Conservation (phyloP, 129 eudicot species). For the Silybum marianum region DNA sequence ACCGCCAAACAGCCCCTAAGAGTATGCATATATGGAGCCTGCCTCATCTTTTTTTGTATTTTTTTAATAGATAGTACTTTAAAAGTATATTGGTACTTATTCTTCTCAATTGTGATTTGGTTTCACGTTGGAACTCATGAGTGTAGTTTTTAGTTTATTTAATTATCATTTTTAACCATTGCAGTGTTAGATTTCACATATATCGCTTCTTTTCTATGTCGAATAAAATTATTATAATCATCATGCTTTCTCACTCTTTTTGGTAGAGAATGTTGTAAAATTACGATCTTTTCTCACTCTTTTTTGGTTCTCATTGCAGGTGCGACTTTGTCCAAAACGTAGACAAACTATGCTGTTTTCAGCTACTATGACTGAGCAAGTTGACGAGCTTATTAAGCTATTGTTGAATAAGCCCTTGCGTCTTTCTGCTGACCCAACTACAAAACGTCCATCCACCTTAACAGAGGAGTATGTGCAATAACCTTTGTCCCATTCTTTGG, state of each 20-base stretch:
- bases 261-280: not conserved
- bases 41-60: not conserved
- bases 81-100: not conserved
- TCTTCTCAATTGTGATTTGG: not conserved
- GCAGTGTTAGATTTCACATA: not conserved
- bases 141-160: too few species aligned
- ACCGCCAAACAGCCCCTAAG: too few species aligned
- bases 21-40: not conserved
- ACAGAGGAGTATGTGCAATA: slow-evolving; percentile 75
- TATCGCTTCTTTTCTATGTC: not conserved
- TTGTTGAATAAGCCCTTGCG: slow-evolving; percentile 80
- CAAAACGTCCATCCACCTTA: slow-evolving; percentile 73
- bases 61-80: not conserved
- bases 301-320: slow-evolving; percentile 40
- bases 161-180: not conserved
- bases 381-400: slow-evolving; percentile 76
- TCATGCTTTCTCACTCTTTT: too few species aligned
- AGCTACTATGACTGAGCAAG: slow-evolving; percentile 95
- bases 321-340: slow-evolving; percentile 78
- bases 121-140: not conserved
- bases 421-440: slow-evolving; percentile 81
- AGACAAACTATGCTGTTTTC: slow-evolving; percentile 96
- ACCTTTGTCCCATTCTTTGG: not conserved
- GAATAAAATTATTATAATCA: too few species aligned
- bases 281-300: not conserved